Evolutionary conservation across 306 rosid species (phyloP), one percentile per base, ranked within the genome.

Genomic region (Prunus fruticosa): DNA sequence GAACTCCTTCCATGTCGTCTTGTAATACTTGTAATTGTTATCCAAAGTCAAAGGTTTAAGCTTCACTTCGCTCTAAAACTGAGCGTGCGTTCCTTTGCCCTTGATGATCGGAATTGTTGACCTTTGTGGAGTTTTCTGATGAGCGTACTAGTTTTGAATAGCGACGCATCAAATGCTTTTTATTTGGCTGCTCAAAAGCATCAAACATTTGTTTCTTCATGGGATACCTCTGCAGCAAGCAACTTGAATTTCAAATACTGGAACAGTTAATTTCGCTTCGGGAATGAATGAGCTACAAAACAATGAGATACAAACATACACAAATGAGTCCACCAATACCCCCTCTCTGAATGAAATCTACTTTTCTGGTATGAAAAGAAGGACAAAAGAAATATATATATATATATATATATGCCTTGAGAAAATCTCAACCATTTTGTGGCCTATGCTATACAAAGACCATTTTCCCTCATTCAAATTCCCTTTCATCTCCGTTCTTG

Each of bases 401-500:
- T n/a, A 30, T 30, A 4, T 30, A 30, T 30, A 32, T 32, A 32
- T 32, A 34, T 34, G 41, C 41, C 8, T 34, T 34, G 1, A 54
- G 60, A 28, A 77, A 69, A 52, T 69, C 63, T 57, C 62, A 52
- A 65, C 74, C 67, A 74, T 46, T 53, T 32, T 54, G 81, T 75
- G 81, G 34, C 69, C 80, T 64, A 50, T 50, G 80, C 56, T 65
- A 66, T 51, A 67, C 84, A 75, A 72, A 69, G 70, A 72, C 86
- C 89, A 87, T 74, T 84, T 84, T 75, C 85, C 88, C 74, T 82
- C 83, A 41, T 64, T 77, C 67, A 85, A 74, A 78, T 81, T 91
- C 79, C 64, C 93, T 77, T 68, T 72, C 73, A 89, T 84, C 88
- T 93, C 98, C 11, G 85, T 83, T 84, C 87, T 83, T 6, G 88